Base-by-base conservation (phyloP, 2,329 filamentous ascomycete species). In the Fusarium multiceps region DNA sequence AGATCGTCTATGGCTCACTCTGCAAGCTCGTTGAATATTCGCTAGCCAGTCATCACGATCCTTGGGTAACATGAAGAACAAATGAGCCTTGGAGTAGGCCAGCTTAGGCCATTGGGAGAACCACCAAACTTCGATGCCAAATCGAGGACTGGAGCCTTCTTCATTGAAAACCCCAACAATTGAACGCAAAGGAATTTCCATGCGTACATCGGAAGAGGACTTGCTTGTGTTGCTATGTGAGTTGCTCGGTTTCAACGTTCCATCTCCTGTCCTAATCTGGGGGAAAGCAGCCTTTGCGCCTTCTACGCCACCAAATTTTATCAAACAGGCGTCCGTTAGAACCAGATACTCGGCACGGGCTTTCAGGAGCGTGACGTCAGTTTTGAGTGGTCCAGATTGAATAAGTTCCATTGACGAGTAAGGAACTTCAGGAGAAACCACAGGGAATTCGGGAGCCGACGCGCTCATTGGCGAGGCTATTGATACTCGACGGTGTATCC, bases 81-180 rank as follows among this genome's bases (percentile, higher is more conserved):
- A 76, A 41, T 84, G 82, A 4, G 83, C 77, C 61, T 82, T 85
- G 61, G 79, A 79, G 66, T 85, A 87, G 16, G 81, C 78, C 42
- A 85, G 77, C 14, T 80, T 78, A 4, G 82, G 81, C 59, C 81
- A 78, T 18, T 78, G 74, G 16, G 82, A 82, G 60, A 81, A 83
- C 86, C 86, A 88, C 86, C 86, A 88, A 3, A 88, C 79, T 71
- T 89, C 86, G 53, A 88, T 75, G 8, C 85, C 85, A 46, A 85
- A 86, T 9, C 83, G 82, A 14, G 84, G 82, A 48, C 82, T 80
- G 2, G 81, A 81, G 45, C 81, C 82, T 71, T 88, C 86, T 30
- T 86, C 83, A 30, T 82, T 82, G 66, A 87, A 88, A 4, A 82
- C 82, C 4, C 86, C 84, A 40, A 88, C 83, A 25, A 88, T 80